These are phyloP conservation scores for Podospora appendiculata DNA, from an alignment of 495 filamentous ascomycete genomes.

Conservation along the genomic window DNA sequence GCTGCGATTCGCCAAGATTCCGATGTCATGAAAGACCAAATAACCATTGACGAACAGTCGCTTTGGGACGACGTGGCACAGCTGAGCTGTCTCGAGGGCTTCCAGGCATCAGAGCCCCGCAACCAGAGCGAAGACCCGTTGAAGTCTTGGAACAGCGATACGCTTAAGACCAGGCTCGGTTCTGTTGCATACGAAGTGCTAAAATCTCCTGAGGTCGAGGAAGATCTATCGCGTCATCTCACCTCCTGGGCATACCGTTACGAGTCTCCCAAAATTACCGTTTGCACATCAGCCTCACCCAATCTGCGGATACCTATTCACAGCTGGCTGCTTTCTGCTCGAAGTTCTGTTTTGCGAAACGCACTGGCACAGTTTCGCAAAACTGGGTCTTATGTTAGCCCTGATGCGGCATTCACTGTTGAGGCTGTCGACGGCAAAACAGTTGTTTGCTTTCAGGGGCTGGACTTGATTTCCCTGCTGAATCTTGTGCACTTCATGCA, in stretches of 20 bases:
- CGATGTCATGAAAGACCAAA: constrained; percentile 69
- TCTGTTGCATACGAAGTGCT: constrained; percentile 39
- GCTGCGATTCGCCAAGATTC: constrained; percentile 81
- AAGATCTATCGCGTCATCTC: constrained; percentile 40
- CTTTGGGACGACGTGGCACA: constrained; percentile 69
- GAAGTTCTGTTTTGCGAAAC: constrained; percentile 61
- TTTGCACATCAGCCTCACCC: constrained; percentile 52
- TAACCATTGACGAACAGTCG: constrained; percentile 52
- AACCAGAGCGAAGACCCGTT: constrained; percentile 21
- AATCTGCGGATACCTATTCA: constrained; percentile 72
- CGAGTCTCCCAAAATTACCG: constrained; percentile 32
- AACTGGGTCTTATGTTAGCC: constrained; percentile 22
- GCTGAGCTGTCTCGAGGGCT: constrained; percentile 53
- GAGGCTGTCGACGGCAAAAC: constrained; percentile 40
- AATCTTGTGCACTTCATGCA: constrained; percentile 78
- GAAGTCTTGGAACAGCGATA: constrained; percentile 27
- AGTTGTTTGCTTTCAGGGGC: constrained; percentile 51
- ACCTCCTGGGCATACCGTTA: constrained; percentile 22
- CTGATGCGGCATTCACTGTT: constrained; percentile 52
- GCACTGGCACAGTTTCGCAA: constrained; percentile 47
- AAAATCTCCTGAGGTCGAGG: constrained; percentile 48
- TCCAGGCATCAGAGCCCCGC: constrained; percentile 27
- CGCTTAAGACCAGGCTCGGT: constrained; percentile 23
- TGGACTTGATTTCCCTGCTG: constrained; percentile 69
- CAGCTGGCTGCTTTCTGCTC: constrained; percentile 64